Percentiles rank a stretch among this genome's conserved stretches.
Evolutionary conservation across 768 basidiomycete species (phyloP).

Genomic region (Psilocybe sp.): DNA sequence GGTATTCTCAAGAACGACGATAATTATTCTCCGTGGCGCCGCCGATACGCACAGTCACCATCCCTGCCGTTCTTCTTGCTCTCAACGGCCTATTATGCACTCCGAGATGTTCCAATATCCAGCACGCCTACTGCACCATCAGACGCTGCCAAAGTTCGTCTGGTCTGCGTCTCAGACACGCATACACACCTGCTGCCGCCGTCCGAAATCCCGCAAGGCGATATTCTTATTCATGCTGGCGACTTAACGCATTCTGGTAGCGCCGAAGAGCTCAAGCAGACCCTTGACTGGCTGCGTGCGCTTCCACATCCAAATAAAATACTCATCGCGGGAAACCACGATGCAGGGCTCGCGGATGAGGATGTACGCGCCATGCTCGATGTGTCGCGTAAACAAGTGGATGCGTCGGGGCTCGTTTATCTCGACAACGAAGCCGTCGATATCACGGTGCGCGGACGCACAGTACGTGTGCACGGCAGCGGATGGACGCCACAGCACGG

Average conservation of each 20-base stretch:
- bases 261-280: constrained; percentile 23
- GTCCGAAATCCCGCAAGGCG: constrained; percentile 30
- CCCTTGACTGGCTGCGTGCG: constrained; percentile 24
- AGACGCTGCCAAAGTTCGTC: constrained; percentile 12
- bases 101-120: too few relatives aligned
- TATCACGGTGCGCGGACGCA: constrained; percentile 26
- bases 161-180: constrained; percentile 39
- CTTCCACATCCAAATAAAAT: constrained; percentile 38
- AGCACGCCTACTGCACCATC: not conserved
- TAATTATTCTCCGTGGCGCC: too few relatives aligned
- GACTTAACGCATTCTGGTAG: constrained; percentile 37
- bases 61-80: too few relatives aligned
- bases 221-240: constrained; percentile 40
- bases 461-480: constrained; percentile 33
- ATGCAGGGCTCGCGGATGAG: constrained; percentile 22
- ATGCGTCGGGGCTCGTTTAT: constrained; percentile 23
- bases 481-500: constrained; percentile 37
- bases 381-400: not conserved
- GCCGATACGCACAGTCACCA: too few relatives aligned
- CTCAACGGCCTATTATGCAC: too few relatives aligned
- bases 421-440: constrained; percentile 30
- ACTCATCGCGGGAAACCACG: constrained; percentile 44
- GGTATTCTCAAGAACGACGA: too few relatives aligned
- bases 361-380: constrained; percentile 21
- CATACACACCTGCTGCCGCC: constrained; percentile 27